Percentiles rank a stretch among this genome's conserved stretches.
These are phyloP conservation scores for Tuber brumale DNA, from an alignment of 495 filamentous ascomycete species.

Conservation along the genomic window DNA sequence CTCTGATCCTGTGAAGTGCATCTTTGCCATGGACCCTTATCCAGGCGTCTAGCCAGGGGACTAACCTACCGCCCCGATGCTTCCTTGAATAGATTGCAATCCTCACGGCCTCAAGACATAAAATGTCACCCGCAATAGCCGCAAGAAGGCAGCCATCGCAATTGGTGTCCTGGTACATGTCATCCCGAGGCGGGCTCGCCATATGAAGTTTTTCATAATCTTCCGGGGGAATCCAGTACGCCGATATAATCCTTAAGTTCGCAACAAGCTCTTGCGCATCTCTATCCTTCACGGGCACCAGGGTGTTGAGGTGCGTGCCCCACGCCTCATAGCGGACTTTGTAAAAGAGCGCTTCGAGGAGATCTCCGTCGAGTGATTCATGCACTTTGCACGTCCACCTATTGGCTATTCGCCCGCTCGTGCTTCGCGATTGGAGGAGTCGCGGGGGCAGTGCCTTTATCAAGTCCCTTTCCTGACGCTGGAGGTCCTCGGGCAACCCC, in stretches of 20 bases:
- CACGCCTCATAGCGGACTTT: background rate
- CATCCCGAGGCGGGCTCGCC: background rate
- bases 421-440: background rate
- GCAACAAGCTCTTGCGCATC: background rate
- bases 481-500: background rate
- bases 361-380: background rate
- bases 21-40: background rate
- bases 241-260: background rate
- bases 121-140: background rate
- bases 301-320: background rate
- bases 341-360: background rate
- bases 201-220: background rate
- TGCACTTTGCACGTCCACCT: conserved; percentile 2
- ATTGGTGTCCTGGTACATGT: background rate
- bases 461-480: background rate
- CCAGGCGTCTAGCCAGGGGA: background rate
- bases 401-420: background rate
- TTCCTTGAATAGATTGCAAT: background rate
- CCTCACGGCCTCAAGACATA: background rate
- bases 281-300: background rate
- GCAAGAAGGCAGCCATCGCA: background rate
- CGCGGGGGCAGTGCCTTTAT: background rate
- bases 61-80: background rate
- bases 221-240: background rate
- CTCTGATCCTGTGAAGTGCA: background rate